Evolutionary conservation across 225 moss, liverwort and hornwort genomes (phyloP).

Genomic region (Physcomitrellopsis africana): DNA sequence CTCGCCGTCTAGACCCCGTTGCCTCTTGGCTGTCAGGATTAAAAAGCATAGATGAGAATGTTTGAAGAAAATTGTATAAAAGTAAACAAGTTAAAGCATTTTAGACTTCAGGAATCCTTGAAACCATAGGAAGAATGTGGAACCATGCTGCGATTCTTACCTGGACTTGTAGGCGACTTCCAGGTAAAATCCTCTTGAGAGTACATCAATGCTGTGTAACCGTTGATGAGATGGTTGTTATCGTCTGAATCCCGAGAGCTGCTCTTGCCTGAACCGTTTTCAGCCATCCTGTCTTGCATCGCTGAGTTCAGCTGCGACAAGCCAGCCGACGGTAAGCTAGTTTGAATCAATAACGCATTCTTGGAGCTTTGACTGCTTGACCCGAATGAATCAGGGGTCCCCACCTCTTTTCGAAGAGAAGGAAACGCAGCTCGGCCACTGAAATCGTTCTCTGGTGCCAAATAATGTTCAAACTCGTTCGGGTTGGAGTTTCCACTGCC

Average conservation of each 20-base stretch:
- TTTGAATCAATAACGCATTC: constrained; percentile 36
- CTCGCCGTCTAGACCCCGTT: constrained; percentile 47
- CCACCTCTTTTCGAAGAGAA: constrained; percentile 40
- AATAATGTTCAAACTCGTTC: constrained; percentile 47
- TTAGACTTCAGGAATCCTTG: not conserved
- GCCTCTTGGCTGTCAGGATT: constrained; percentile 37
- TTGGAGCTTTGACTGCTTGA: not conserved
- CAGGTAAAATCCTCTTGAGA: constrained; percentile 54
- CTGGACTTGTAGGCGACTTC: constrained; percentile 62
- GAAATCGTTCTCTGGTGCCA: constrained; percentile 48
- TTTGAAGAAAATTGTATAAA: no score
- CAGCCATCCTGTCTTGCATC: constrained; percentile 41
- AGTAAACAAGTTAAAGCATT: not conserved
- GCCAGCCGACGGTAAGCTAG: constrained; percentile 37
- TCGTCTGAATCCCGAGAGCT: constrained; percentile 55
- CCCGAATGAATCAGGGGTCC: constrained; percentile 32
- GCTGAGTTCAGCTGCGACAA: constrained; percentile 32
- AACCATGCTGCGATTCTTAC: not conserved
- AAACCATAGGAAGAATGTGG: no score
- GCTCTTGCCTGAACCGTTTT: constrained; percentile 49
- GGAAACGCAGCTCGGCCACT: constrained; percentile 37
- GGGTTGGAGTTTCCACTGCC: constrained; percentile 28
- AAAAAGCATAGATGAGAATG: no score
- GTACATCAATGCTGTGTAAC: constrained; percentile 52
- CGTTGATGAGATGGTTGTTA: constrained; percentile 46